Base-by-base conservation (phyloP, 176 grass and related monocot species). In the Puccinellia tenuiflora region DNA sequence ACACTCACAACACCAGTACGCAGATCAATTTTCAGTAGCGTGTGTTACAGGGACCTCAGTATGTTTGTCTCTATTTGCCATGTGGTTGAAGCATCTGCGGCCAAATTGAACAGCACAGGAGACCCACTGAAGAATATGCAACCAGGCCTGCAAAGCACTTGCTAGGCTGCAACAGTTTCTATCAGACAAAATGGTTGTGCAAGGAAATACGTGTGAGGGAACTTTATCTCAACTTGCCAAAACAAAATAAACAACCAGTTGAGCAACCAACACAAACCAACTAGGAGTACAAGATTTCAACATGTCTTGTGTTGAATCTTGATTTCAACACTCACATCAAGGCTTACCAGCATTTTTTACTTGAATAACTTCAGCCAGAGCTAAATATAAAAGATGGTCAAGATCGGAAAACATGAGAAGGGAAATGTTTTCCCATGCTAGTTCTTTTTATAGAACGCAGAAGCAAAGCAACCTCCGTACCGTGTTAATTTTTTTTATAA, bases 301-400 rank as follows among this genome's bases (percentile, higher is more conserved):
- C 83, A n/a, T 40, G 22, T 81, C 54, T 67, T 14, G 62, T 16
- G 9, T 35, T 14, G 1, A 81, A 75, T 46, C 37, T 86, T 67
- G 79, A 62, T 82, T 25, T 85, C 45, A 92, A 86, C 61, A 61
- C 75, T 47, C 26, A 52, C 16, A 86, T 46, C 70, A 59, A 77
- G 26, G 67, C 14, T 70, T n/a, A n/a, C n/a, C n/a, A 35, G 15
- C 75, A 53, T 39, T 31, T 91, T 87, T 55, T 60, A 79, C 54
- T 69, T 82, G 24, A 89, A 94, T 33, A 57, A 39, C 47, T 84
- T 86, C 50, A 84, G 71, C 26, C 85, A 81, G 83, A 91, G 68
- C 82, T 89, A 42, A 75, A 69, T 54, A 53, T 87, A 69, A 1
- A 45, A 9, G 16, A 46, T 21, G 10, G 33, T 35, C 9, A 6